Evolutionary conservation across 1,139 yeast genomes (phyloP).

Genomic region (Pichiaceae sp.): DNA sequence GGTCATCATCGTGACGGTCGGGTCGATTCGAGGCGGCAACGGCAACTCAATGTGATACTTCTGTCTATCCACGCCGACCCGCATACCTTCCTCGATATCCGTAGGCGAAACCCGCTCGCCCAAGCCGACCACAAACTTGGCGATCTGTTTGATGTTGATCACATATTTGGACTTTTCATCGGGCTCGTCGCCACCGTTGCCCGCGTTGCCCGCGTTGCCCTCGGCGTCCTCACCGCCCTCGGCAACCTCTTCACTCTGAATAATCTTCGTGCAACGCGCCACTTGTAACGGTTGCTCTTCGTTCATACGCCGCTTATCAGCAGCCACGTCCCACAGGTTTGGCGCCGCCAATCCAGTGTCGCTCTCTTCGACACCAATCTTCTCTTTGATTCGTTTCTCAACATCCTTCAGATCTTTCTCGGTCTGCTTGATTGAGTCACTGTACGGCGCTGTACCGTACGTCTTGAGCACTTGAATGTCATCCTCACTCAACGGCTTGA

Average conservation of each 20-base stretch:
- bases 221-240: conserved; percentile 3
- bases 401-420: conserved; percentile 81
- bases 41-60: conserved; percentile 96
- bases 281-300: conserved; percentile 97
- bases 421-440: conserved; percentile 64
- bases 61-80: conserved; percentile 97
- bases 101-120: conserved; percentile 98
- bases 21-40: conserved; percentile 94
- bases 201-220: background rate
- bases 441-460: conserved; percentile 96
- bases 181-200: conserved; percentile 26
- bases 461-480: conserved; percentile 96
- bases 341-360: conserved; percentile 96
- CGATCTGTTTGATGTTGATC: conserved; percentile 94
- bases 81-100: conserved; percentile 98
- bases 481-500: conserved; percentile 85
- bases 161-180: conserved; percentile 88
- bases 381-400: conserved; percentile 84
- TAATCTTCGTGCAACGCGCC: conserved; percentile 96
- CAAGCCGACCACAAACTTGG: conserved; percentile 91
- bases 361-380: conserved; percentile 87
- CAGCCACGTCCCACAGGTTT: conserved; percentile 94
- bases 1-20: conserved; percentile 99
- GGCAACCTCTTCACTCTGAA: conserved; percentile 39
- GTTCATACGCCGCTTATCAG: conserved; percentile 87